These are phyloP conservation scores for Fusarium coicis DNA, from an alignment of 2,329 filamentous ascomycete genomes.

Conservation along the genomic window DNA sequence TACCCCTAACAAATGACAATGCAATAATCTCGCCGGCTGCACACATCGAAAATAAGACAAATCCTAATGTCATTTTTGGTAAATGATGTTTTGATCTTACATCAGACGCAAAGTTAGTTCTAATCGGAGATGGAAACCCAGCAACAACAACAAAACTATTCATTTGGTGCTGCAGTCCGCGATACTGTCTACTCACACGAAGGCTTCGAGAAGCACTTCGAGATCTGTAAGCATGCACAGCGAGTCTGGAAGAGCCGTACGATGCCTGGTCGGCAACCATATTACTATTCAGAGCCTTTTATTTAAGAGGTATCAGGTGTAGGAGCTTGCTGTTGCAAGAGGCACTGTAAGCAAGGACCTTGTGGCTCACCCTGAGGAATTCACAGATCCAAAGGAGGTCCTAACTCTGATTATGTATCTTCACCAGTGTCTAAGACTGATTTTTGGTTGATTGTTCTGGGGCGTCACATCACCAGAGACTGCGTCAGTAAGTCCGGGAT, in stretches of 20 bases:
- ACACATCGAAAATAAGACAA: background rate
- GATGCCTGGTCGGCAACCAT: background rate
- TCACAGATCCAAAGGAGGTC: no score
- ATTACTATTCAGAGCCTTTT: background rate
- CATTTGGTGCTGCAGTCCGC: no score
- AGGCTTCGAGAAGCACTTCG: no score
- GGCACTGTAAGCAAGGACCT: background rate
- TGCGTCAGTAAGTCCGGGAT: conserved; percentile 20
- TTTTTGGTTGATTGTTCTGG: conserved; percentile 37
- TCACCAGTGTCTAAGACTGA: conserved; percentile 5
- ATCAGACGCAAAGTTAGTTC: background rate
- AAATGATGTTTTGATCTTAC: background rate
- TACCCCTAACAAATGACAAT: no score
- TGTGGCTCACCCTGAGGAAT: no score
- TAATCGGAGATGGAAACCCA: background rate
- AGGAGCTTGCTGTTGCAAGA: background rate
- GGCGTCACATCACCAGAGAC: conserved; percentile 36
- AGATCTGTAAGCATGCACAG: no score
- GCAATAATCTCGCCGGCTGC: no score
- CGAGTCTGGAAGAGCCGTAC: no score
- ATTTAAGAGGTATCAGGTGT: background rate
- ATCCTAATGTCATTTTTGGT: background rate
- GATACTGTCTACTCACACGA: no score
- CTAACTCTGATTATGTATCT: no score
- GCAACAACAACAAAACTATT: background rate